These are phyloP conservation scores for Magnusiomyces fungicola DNA, from an alignment of 1,139 yeast species.

Conservation along the genomic window DNA sequence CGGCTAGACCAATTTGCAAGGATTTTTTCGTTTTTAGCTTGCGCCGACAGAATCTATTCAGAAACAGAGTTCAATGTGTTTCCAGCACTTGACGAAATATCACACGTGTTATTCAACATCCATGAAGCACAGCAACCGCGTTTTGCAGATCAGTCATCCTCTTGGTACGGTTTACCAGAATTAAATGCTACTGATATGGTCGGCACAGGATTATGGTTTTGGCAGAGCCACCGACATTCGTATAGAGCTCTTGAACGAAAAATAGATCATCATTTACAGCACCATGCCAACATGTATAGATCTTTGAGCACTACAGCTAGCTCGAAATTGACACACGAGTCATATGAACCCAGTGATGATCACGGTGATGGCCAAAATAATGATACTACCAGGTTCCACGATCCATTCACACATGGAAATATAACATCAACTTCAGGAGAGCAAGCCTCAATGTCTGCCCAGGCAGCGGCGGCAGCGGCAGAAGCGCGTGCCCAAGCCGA, in stretches of 20 bases:
- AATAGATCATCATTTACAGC: constrained; percentile 2
- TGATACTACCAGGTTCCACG: constrained; percentile 1
- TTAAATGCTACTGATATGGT: constrained; percentile 27
- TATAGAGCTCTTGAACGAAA: not conserved
- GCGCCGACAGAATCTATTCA: constrained; percentile 30
- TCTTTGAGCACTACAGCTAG: not conserved
- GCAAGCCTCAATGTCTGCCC: not conserved
- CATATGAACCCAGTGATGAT: not conserved
- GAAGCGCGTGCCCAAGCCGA: constrained; percentile 1
- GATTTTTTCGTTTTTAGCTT: constrained; percentile 28
- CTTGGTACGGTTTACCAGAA: constrained; percentile 27
- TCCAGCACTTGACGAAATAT: constrained; percentile 28
- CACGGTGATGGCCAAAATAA: not conserved
- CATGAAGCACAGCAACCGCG: constrained; percentile 13
- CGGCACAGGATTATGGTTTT: constrained; percentile 31
- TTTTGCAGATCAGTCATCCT: constrained; percentile 6
- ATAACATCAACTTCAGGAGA: not conserved
- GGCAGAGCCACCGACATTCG: constrained; percentile 18
- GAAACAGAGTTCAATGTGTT: constrained; percentile 29
- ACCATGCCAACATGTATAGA: not conserved
- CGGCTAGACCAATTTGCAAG: constrained; percentile 28
- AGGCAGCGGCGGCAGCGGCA: not conserved
- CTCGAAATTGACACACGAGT: not conserved
- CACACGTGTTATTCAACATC: constrained; percentile 26
- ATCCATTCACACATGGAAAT: constrained; percentile 1